phyloP scores from a whole-genome alignment of 768 basidiomycete species.

The Collybiopsis luxurians region DNA sequence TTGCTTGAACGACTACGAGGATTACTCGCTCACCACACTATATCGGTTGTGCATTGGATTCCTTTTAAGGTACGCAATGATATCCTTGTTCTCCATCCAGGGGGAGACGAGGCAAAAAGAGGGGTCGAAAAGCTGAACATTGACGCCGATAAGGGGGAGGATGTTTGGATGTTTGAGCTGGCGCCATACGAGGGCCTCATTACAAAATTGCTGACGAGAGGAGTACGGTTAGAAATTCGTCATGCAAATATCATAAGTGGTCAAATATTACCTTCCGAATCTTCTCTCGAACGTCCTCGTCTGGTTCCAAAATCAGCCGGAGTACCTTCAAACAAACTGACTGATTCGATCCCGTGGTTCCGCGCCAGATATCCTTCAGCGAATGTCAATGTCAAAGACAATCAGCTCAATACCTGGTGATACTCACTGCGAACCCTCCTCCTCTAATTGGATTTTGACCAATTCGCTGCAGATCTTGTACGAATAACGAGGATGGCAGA shows the following conservation, averaged over 20 bases:
- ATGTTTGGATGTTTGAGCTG: constrained; percentile 16
- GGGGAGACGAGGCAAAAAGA: constrained; percentile 18
- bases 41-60: not conserved
- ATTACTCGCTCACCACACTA: not conserved
- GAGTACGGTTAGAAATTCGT: too few species aligned
- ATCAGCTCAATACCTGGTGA: not conserved
- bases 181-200: constrained; percentile 19
- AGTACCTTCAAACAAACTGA: constrained; percentile 1
- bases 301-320: not conserved
- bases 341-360: not conserved
- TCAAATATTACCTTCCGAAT: not conserved
- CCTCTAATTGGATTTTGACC: not conserved
- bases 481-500: not conserved
- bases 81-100: constrained; percentile 18
- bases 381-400: not conserved
- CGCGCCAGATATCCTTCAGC: not conserved
- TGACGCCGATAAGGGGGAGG: constrained; percentile 18
- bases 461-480: not conserved
- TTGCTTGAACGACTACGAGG: not conserved
- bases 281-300: not conserved
- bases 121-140: constrained; percentile 10
- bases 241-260: not conserved
- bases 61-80: constrained; percentile 4
- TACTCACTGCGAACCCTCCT: not conserved
- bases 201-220: constrained; percentile 19